Evolutionary conservation across 2,329 filamentous ascomycete genomes (phyloP), one percentile per base, ranked within the genome.

Genomic region (Rutstroemia sydowiana): DNA sequence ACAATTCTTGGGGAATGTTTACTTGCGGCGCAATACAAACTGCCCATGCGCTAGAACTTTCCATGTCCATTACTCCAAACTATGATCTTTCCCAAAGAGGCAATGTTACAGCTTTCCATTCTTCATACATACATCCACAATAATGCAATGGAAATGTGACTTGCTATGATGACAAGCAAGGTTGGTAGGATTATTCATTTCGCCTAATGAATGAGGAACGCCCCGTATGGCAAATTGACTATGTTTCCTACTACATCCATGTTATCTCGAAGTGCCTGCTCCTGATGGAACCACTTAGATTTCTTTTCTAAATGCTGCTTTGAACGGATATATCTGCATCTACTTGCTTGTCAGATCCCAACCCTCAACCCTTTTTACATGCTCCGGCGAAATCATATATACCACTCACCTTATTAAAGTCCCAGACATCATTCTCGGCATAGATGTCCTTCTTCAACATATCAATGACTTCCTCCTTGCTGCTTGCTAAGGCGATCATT

Each of bases 381-480:
- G 13, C 5, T 16, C 3, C 32, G 16, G 21, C 18, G 21, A 21
- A 39, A 32, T 16, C 13, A 34, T n/a, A 20, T 32, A 7, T 11
- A 36, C 21, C 41, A 55, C 60, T 49, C 50, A 80, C 80, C 61
- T 86, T 86, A 32, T 83, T 78, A 53, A 86, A 65, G 72, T 95
- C 88, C 90, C 90, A 95, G 8, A 95, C 89, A 0, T 83, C 87
- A 40, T 69, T 75, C 55, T 71, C 75, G 9, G 76, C 73, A 70
- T 95, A 95, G 9, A 90, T 72, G 70, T 95, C 90, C 45, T 79
- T 75, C 67, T 78, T 79, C 43, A 95, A 66, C 47, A 77, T 64
- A 60, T 85, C 77, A 37, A 84, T 66, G 2, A 88, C 79, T 66
- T 89, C 85, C 57, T 90, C 85, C 61, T 77, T 81, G 8, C 76